A percentile compares a stretch with the other conserved stretches of the same genome.
phyloP scores from a whole-genome alignment of 352 stramenopile genomes.

The Phytophthora ramorum region DNA sequence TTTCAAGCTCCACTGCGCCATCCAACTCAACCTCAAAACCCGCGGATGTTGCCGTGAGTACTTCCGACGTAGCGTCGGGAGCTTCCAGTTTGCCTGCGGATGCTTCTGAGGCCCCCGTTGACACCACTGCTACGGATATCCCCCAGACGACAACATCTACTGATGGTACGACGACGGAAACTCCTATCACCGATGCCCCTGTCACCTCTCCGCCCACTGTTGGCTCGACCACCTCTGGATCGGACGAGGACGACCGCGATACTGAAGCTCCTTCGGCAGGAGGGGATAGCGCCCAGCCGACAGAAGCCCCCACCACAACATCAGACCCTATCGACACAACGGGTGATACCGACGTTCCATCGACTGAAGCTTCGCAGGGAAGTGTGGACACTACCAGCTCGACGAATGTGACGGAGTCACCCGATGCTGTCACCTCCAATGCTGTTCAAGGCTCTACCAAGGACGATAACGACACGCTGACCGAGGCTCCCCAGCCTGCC shows the following conservation, averaged over 20 bases:
- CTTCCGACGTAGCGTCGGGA: not conserved
- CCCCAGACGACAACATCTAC: not conserved
- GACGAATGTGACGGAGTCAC: not conserved
- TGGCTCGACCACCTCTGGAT: not conserved
- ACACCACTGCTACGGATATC: not conserved
- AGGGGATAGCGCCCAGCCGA: too few species aligned
- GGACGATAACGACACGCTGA: constrained; percentile 1
- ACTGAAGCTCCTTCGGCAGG: not conserved
- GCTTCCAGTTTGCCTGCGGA: not conserved
- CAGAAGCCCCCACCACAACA: too few species aligned
- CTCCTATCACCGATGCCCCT: not conserved
- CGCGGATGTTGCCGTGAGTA: not conserved
- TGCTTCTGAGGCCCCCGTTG: not conserved
- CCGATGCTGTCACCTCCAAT: not conserved
- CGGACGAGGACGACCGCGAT: not conserved
- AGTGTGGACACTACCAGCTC: not conserved
- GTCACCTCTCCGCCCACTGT: not conserved
- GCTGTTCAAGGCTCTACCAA: not conserved
- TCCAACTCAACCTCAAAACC: not conserved
- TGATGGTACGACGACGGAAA: not conserved
- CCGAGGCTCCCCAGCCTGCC: constrained; percentile 1
- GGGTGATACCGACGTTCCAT: not conserved
- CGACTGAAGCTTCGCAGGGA: not conserved
- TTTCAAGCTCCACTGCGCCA: not conserved
- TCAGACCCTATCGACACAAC: not conserved